These are phyloP conservation scores for Sporothrix brasiliensis DNA, from an alignment of 2,329 filamentous ascomycete genomes.

Conservation along the genomic window DNA sequence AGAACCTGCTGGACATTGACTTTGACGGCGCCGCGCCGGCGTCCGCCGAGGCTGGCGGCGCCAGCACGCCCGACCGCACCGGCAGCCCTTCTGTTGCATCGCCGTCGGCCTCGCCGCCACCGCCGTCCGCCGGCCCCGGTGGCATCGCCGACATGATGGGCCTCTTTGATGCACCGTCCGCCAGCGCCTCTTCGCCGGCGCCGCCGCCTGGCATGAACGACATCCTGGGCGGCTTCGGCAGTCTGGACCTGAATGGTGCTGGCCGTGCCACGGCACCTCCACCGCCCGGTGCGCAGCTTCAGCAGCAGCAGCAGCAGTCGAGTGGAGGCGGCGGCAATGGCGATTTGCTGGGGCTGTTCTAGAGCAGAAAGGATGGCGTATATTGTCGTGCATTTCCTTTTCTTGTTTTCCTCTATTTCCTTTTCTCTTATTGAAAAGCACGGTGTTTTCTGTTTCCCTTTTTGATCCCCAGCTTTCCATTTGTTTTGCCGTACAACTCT, in stretches of 20 bases:
- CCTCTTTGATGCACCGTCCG: conserved; percentile 62
- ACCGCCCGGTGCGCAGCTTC: conserved; percentile 63
- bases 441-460: conserved; percentile 16
- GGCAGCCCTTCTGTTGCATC: conserved; percentile 58
- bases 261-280: conserved; percentile 64
- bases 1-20: conserved; percentile 80
- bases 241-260: conserved; percentile 69
- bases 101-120: conserved; percentile 44
- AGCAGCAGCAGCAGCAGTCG: conserved; percentile 42
- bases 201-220: conserved; percentile 69
- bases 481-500: conserved; percentile 15
- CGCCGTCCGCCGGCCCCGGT: conserved; percentile 43
- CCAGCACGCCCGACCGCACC: conserved; percentile 69
- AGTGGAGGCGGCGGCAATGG: conserved; percentile 51
- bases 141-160: conserved; percentile 68
- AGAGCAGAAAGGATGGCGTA: conserved; percentile 35
- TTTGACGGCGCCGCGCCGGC: conserved; percentile 85
- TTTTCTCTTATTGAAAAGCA: conserved; percentile 21
- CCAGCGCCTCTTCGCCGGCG: conserved; percentile 43
- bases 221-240: conserved; percentile 85
- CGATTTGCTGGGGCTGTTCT: conserved; percentile 64
- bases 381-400: neutral
- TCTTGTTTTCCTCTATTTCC: neutral
- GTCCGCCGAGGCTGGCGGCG: conserved; percentile 64
- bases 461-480: neutral